A percentile compares a stretch with the other conserved stretches of the same genome.
phyloP scores from a whole-genome alignment of 176 grass and related monocot species.

The Alloteropsis semialata region DNA sequence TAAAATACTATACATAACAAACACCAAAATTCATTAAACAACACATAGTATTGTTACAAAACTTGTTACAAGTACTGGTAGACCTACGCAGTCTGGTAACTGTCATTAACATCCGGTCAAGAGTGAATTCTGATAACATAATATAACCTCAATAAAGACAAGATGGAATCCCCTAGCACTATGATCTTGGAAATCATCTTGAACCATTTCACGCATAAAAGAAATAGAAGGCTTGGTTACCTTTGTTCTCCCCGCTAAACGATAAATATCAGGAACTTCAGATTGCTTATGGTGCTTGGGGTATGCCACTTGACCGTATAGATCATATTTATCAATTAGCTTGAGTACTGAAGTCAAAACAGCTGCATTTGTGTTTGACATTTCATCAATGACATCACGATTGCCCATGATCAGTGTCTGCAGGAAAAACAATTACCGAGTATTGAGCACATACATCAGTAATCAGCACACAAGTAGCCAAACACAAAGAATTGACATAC shows the following conservation, averaged over 20 bases:
- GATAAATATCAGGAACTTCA: slow-evolving; percentile 88
- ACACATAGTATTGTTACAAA: not conserved
- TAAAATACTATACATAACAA: not conserved
- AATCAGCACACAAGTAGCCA: not conserved
- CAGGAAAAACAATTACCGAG: slow-evolving; percentile 14
- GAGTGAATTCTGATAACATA: slow-evolving; percentile 3
- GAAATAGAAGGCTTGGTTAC: slow-evolving; percentile 27
- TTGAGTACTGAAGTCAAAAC: slow-evolving; percentile 79
- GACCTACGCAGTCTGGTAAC: not conserved
- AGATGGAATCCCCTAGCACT: not conserved
- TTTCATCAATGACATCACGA: slow-evolving; percentile 84
- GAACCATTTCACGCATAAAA: slow-evolving; percentile 5
- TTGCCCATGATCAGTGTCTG: slow-evolving; percentile 96
- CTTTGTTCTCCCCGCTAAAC: slow-evolving; percentile 82
- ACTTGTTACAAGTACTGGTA: not conserved
- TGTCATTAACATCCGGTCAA: not conserved
- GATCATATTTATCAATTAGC: slow-evolving; percentile 87
- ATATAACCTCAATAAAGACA: slow-evolving; percentile 2
- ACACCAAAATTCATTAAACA: not conserved
- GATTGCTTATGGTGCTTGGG: slow-evolving; percentile 93
- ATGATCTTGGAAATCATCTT: slow-evolving; percentile 1
- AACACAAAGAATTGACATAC: slow-evolving; percentile 18
- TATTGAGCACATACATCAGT: not conserved
- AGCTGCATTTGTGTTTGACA: slow-evolving; percentile 72
- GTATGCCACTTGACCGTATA: slow-evolving; percentile 86